These are phyloP conservation scores for Rhizopogon parksii DNA, from an alignment of 1,284 basidiomycete genomes.

Conservation along the genomic window DNA sequence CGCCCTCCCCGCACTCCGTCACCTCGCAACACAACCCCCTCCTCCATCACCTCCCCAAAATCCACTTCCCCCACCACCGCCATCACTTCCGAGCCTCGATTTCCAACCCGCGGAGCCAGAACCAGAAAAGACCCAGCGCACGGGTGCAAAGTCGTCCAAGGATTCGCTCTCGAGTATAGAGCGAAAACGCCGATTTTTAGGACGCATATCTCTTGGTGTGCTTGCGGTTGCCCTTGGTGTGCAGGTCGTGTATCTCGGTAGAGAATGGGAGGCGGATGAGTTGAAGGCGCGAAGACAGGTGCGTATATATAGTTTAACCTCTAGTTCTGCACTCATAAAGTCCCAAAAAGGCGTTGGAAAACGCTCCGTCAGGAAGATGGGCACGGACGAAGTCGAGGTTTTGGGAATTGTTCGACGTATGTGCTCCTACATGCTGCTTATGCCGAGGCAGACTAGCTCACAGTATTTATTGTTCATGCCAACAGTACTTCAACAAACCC, in stretches of 20 bases:
- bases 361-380: slow-evolving; percentile 53
- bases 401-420: slow-evolving; percentile 56
- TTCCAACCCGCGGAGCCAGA: slow-evolving; percentile 43
- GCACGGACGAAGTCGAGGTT: slow-evolving; percentile 56
- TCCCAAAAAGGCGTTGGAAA: slow-evolving; percentile 31
- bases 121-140: slow-evolving; percentile 31
- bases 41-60: slow-evolving; percentile 7
- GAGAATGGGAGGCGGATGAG: slow-evolving; percentile 57
- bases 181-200: slow-evolving; percentile 49
- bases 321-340: slow-evolving; percentile 8
- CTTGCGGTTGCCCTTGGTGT: slow-evolving; percentile 42
- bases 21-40: slow-evolving; percentile 20
- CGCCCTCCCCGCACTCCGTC: slow-evolving; percentile 16
- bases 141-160: slow-evolving; percentile 68
- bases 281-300: slow-evolving; percentile 47
- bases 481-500: slow-evolving; percentile 88
- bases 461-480: neutral
- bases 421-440: slow-evolving; percentile 18
- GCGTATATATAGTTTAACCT: slow-evolving; percentile 18
- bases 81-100: slow-evolving; percentile 41
- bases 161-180: slow-evolving; percentile 70
- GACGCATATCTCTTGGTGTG: slow-evolving; percentile 48
- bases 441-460: neutral
- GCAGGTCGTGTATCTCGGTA: slow-evolving; percentile 47
- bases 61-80: slow-evolving; percentile 4